Conservation (phyloP, 768 basidiomycete species). For the Boletus pseudopeckii region DNA sequence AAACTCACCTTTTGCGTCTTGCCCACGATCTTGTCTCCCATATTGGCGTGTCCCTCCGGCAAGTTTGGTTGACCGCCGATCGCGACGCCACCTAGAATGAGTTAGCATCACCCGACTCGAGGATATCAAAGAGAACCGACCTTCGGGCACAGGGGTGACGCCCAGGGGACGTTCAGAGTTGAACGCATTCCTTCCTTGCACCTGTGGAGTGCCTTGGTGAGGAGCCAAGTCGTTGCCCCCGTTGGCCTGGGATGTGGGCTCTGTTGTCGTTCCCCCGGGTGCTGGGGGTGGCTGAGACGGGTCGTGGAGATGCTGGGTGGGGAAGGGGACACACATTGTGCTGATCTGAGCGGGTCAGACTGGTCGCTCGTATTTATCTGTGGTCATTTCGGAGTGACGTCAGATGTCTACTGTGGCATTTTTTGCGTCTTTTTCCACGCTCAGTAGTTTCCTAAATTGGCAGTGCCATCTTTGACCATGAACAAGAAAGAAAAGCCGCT, state of each 20-base stretch:
- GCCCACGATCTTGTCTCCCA: constrained; percentile 54
- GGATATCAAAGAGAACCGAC: constrained; percentile 11
- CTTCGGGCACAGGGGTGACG: constrained; percentile 36
- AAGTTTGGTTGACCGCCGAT: constrained; percentile 20
- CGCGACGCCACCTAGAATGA: constrained; percentile 25
- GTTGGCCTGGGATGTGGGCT: too few species aligned
- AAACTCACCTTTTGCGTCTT: constrained; percentile 52
- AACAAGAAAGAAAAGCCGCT: constrained; percentile 75
- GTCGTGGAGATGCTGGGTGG: constrained; percentile 41
- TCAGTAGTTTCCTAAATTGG: too few species aligned
- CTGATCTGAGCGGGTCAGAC: not conserved
- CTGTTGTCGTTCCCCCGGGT: too few species aligned
- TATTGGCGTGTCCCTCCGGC: constrained; percentile 37
- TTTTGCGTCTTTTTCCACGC: too few species aligned
- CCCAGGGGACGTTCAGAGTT: constrained; percentile 35
- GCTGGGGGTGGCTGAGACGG: constrained; percentile 47
- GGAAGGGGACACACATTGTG: constrained; percentile 28
- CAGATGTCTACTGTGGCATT: not conserved
- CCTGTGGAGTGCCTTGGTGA: too few species aligned
- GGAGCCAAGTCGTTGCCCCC: not conserved
- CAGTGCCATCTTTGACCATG: constrained; percentile 26
- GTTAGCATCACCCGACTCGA: not conserved
- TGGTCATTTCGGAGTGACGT: too few species aligned
- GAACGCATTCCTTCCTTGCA: constrained; percentile 26
- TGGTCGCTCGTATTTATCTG: constrained; percentile 15